Evolutionary conservation across 306 rosid species (phyloP).

Genomic region (Macrotyloma uniflorum): DNA sequence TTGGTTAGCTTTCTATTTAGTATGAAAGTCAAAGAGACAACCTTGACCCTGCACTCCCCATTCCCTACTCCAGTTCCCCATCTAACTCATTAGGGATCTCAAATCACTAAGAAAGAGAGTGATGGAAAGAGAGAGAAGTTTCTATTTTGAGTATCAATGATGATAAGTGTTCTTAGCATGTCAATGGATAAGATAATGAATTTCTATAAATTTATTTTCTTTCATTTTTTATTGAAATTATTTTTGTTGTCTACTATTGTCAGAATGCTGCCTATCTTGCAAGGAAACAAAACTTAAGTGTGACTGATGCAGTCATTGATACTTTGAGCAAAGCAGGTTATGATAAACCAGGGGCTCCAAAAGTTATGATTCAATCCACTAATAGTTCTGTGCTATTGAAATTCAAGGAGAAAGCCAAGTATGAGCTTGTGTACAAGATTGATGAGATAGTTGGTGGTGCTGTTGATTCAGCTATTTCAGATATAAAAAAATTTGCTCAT

Average conservation of each 20-base stretch:
- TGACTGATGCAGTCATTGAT: slow-evolving; percentile 56
- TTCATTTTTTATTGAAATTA: neutral
- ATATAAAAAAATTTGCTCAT: slow-evolving; percentile 68
- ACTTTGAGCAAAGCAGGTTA: slow-evolving; percentile 68
- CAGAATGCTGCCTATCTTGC: slow-evolving; percentile 89
- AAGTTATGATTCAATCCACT: slow-evolving; percentile 77
- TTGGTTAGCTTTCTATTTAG: neutral
- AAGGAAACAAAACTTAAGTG: slow-evolving; percentile 45
- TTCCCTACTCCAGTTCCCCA: neutral
- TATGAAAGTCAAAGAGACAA: neutral
- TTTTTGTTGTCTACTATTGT: slow-evolving; percentile 31
- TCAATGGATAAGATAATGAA: neutral
- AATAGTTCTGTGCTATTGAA: slow-evolving; percentile 67
- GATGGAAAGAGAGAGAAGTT: neutral
- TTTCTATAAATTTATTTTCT: slow-evolving; percentile 6
- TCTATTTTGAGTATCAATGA: neutral
- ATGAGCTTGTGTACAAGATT: slow-evolving; percentile 72
- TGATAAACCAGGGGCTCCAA: slow-evolving; percentile 46
- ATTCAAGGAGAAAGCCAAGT: slow-evolving; percentile 57
- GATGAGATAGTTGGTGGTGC: slow-evolving; percentile 52
- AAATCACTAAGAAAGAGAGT: neutral
- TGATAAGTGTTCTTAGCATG: neutral
- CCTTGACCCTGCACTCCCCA: neutral
- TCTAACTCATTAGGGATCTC: neutral
- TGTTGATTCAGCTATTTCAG: slow-evolving; percentile 43